Conservation (phyloP, 345 rosid genomes). For the Toxicodendron radicans region DNA sequence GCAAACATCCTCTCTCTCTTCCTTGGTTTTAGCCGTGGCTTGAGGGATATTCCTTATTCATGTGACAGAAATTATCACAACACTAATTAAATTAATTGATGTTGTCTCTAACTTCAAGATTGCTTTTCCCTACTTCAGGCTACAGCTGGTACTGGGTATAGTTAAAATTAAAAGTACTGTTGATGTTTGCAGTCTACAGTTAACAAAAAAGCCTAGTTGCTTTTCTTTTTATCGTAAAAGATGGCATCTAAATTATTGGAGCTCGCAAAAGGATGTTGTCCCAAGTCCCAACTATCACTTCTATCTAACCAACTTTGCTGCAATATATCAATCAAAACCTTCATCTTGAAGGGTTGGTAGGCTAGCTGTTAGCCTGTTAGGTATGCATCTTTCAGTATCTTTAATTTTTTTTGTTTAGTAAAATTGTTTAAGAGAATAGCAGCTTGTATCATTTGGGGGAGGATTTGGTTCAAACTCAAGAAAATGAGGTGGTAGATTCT, state of each 20-base stretch:
- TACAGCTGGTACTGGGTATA: not conserved
- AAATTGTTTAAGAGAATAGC: no score
- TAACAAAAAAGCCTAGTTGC: not conserved
- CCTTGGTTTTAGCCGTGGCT: not conserved
- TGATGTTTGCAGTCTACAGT: not conserved
- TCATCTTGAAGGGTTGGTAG: slow-evolving; percentile 6
- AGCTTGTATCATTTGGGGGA: no score
- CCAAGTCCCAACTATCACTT: not conserved
- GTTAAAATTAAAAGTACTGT: not conserved
- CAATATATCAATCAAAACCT: not conserved
- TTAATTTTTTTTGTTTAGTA: no score
- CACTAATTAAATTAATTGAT: not conserved
- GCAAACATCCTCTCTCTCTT: not conserved
- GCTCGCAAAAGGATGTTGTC: not conserved
- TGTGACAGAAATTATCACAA: not conserved
- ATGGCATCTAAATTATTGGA: slow-evolving; percentile 4
- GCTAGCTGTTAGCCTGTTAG: not conserved
- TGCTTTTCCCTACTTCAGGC: not conserved
- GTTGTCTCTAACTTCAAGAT: slow-evolving; percentile 13
- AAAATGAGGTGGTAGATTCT: no score
- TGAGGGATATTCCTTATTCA: slow-evolving; percentile 11
- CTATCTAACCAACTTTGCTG: slow-evolving; percentile 5
- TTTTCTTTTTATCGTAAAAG: not conserved
- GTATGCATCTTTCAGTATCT: not conserved
- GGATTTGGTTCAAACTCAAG: no score